Evolutionary conservation across 2,329 filamentous ascomycete species (phyloP).

Genomic region (Furcasterigmium sp.): DNA sequence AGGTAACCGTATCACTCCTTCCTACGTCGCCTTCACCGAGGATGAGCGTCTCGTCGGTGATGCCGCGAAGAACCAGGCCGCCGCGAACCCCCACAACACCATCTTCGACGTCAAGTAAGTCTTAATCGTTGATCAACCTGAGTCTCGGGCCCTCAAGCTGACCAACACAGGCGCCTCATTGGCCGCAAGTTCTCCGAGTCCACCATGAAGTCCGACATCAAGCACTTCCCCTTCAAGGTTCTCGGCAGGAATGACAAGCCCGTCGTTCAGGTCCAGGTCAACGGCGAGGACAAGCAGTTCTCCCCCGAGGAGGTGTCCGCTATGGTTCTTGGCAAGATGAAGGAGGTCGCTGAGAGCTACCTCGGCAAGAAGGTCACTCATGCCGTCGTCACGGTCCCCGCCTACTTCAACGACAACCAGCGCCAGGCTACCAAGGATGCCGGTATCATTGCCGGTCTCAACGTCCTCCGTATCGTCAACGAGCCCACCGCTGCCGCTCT

Average conservation of each 20-base stretch:
- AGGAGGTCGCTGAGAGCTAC: slow-evolving; percentile 74
- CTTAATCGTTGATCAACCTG: not conserved
- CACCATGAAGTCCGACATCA: slow-evolving; percentile 87
- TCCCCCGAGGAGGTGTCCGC: slow-evolving; percentile 77
- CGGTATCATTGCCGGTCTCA: slow-evolving; percentile 84
- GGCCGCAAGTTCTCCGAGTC: slow-evolving; percentile 79
- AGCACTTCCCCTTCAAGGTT: slow-evolving; percentile 98
- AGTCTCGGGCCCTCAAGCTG: slow-evolving; percentile 8
- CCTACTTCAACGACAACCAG: slow-evolving; percentile 99
- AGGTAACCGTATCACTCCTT: slow-evolving; percentile 92
- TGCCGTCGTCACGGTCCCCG: slow-evolving; percentile 89
- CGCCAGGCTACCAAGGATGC: slow-evolving; percentile 96
- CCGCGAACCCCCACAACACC: slow-evolving; percentile 70
- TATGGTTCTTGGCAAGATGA: slow-evolving; percentile 82
- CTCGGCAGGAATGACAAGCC: slow-evolving; percentile 87
- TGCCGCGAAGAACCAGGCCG: slow-evolving; percentile 93
- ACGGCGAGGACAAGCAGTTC: slow-evolving; percentile 62
- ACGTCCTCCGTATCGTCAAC: slow-evolving; percentile 94
- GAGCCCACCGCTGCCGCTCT: slow-evolving; percentile 94
- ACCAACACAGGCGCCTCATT: slow-evolving; percentile 63
- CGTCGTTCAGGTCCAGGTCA: slow-evolving; percentile 68
- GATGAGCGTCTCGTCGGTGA: slow-evolving; percentile 96
- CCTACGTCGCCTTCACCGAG: slow-evolving; percentile 94
- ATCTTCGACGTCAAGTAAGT: slow-evolving; percentile 80
- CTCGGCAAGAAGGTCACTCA: slow-evolving; percentile 79